These are phyloP conservation scores for Apiotrichum domesticum DNA, from an alignment of 1,284 basidiomycete species.

Conservation along the genomic window DNA sequence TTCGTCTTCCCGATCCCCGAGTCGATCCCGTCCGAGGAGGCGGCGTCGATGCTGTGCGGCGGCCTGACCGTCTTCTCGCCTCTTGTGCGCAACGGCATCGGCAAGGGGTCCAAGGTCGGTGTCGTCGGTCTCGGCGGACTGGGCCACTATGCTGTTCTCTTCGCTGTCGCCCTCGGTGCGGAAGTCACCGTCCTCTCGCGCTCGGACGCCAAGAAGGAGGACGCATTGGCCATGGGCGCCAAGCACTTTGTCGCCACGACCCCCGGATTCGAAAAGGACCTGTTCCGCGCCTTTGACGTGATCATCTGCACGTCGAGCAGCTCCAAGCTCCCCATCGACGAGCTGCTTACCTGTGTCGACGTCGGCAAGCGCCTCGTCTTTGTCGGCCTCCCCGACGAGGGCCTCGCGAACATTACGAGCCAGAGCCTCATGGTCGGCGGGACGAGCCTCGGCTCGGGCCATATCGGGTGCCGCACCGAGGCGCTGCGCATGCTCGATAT, in stretches of 20 bases:
- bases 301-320: constrained; percentile 56
- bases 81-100: constrained; percentile 57
- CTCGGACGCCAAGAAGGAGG: constrained; percentile 57
- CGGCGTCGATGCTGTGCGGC: constrained; percentile 55
- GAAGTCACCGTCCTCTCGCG: constrained; percentile 65
- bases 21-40: constrained; percentile 53
- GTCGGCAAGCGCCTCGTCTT: constrained; percentile 56
- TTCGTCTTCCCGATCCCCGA: constrained; percentile 68
- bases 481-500: constrained; percentile 57
- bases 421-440: constrained; percentile 48
- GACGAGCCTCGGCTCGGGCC: constrained; percentile 48
- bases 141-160: constrained; percentile 56
- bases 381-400: constrained; percentile 51
- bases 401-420: constrained; percentile 32
- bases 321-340: constrained; percentile 47
- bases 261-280: constrained; percentile 50
- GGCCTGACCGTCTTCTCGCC: constrained; percentile 65
- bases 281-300: constrained; percentile 54
- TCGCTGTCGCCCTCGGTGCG: constrained; percentile 57
- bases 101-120: constrained; percentile 62
- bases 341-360: constrained; percentile 52
- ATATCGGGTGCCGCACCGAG: constrained; percentile 62
- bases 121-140: constrained; percentile 62
- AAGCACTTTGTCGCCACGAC: constrained; percentile 52
- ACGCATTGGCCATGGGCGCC: constrained; percentile 60